Conservation (phyloP, 2,329 filamentous ascomycete species). For the Sporothrix brunneoviolacea region DNA sequence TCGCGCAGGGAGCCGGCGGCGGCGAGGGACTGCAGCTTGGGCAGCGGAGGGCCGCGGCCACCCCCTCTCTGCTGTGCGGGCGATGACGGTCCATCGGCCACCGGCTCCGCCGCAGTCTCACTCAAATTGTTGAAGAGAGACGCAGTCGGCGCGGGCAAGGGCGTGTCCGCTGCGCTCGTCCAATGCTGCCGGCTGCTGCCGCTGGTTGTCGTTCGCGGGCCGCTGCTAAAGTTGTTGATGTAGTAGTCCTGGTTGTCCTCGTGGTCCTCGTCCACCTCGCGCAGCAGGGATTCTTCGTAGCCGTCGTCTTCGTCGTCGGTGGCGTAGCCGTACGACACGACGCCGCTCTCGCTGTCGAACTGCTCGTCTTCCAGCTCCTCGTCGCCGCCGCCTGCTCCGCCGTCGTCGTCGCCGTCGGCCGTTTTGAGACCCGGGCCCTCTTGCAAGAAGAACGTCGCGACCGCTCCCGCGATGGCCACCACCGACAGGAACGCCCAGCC, state of each 20-base stretch:
- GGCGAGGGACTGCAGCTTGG: too few species aligned
- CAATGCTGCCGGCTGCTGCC: neutral
- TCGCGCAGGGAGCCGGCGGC: neutral
- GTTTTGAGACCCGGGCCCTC: conserved; percentile 62
- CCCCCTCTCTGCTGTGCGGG: neutral
- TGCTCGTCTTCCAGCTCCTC: conserved; percentile 9
- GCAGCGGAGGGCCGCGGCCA: too few species aligned
- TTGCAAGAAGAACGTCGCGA: conserved; percentile 68
- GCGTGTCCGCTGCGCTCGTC: neutral
- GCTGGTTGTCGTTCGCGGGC: neutral
- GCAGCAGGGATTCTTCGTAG: conserved; percentile 15
- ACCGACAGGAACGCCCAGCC: conserved; percentile 74
- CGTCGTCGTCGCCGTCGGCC: conserved; percentile 30
- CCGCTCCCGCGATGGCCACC: conserved; percentile 56
- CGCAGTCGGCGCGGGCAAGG: conserved; percentile 1
- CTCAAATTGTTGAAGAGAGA: neutral
- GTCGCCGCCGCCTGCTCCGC: conserved; percentile 20
- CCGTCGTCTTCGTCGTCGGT: neutral
- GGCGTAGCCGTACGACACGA: neutral
- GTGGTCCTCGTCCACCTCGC: neutral
- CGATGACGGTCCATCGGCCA: neutral
- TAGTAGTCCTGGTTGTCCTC: neutral
- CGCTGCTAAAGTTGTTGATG: conserved; percentile 4
- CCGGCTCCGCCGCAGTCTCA: neutral
- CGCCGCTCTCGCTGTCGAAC: neutral